A percentile compares a stretch with the other conserved stretches of the same genome.
These are phyloP conservation scores for Scenedesmus sp. DNA, from an alignment of 163 green algal species.

Conservation along the genomic window DNA sequence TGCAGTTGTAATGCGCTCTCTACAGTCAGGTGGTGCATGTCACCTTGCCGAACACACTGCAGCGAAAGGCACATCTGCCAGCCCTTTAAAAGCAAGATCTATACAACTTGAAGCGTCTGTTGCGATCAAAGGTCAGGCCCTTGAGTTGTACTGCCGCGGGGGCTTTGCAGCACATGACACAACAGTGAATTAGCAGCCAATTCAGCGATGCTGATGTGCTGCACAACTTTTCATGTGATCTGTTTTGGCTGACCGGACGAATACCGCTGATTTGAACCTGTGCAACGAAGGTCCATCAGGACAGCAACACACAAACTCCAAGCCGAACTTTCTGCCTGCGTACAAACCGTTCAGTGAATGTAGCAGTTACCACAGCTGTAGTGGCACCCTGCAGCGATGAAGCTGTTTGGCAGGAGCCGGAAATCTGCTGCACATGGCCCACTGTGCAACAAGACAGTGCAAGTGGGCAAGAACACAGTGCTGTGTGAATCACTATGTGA, in stretches of 20 bases:
- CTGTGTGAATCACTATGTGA: neutral
- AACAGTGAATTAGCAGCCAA: neutral
- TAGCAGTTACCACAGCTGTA: neutral
- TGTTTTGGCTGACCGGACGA: too few relatives aligned
- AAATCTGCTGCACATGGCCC: neutral
- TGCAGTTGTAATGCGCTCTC: neutral
- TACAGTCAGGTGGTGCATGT: neutral
- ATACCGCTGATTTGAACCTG: too few relatives aligned
- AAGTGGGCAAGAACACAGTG: constrained; percentile 45
- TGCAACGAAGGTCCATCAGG: neutral
- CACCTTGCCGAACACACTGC: neutral
- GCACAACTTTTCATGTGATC: too few relatives aligned
- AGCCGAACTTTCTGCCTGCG: neutral
- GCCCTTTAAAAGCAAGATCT: neutral
- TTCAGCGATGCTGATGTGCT: neutral
- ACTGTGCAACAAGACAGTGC: constrained; percentile 59
- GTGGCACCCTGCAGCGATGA: constrained; percentile 39
- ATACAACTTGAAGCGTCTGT: neutral
- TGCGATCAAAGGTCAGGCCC: neutral
- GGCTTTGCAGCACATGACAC: constrained; percentile 6
- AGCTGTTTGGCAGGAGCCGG: constrained; percentile 50
- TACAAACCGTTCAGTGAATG: neutral
- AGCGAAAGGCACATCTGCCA: neutral
- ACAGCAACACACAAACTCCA: neutral
- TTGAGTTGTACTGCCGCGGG: constrained; percentile 34